Percentiles rank a stretch among this genome's conserved stretches.
Evolutionary conservation across 768 basidiomycete genomes (phyloP).

Genomic region (Macrolepiota dolichaula): DNA sequence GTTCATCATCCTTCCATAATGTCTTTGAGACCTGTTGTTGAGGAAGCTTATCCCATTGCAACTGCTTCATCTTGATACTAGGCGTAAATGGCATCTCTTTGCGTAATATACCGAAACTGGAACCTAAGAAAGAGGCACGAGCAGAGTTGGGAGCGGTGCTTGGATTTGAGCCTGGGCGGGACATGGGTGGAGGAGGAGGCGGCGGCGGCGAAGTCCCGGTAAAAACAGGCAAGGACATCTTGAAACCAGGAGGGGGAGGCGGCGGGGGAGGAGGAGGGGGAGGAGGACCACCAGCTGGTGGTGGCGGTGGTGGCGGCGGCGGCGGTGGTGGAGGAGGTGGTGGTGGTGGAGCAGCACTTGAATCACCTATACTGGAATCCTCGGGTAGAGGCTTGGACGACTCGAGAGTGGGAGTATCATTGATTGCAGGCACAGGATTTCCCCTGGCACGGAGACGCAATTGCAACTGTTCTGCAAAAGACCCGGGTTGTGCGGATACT

Average conservation of each 20-base stretch:
- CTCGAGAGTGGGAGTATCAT: conserved; percentile 28
- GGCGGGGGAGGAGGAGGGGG: conserved; percentile 21
- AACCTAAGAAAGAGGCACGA: conserved; percentile 59
- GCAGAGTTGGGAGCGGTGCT: conserved; percentile 43
- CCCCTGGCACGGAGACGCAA: conserved; percentile 54
- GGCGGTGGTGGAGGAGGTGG: conserved; percentile 32
- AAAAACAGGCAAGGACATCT: conserved; percentile 14
- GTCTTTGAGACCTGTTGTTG: conserved; percentile 84
- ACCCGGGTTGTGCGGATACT: conserved; percentile 37
- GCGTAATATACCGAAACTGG: conserved; percentile 58
- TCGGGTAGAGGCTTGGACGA: conserved; percentile 19
- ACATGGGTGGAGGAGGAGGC: conserved; percentile 24
- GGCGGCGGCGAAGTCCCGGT: conserved; percentile 34
- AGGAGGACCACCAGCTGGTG: conserved; percentile 20
- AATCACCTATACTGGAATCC: conserved; percentile 11
- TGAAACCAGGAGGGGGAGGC: conserved; percentile 29
- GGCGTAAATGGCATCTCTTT: conserved; percentile 87
- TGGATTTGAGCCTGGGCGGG: conserved; percentile 24
- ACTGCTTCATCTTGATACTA: conserved; percentile 91
- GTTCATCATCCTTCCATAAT: conserved; percentile 73
- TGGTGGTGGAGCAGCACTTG: conserved; percentile 26
- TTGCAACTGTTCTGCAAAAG: conserved; percentile 60
- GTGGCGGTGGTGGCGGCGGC: conserved; percentile 32
- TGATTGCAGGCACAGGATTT: conserved; percentile 33
- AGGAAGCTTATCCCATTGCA: conserved; percentile 98